A percentile compares a stretch with the other conserved stretches of the same genome.
Conservation (phyloP, 176 grass and related monocot species). For the Avena sativa region DNA sequence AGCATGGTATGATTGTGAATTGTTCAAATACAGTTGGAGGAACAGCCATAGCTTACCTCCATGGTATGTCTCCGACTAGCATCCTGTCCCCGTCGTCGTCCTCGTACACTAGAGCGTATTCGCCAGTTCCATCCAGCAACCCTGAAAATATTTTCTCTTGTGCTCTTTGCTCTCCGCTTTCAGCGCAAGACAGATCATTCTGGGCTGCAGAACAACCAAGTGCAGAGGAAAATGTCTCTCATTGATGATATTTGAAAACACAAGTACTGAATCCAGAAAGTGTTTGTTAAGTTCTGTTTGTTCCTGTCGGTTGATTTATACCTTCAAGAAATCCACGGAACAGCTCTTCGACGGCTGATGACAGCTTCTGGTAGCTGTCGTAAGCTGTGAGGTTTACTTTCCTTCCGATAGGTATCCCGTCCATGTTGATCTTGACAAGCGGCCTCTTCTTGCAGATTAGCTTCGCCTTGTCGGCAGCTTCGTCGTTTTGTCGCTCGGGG, state of each 20-base stretch:
- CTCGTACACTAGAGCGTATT: slow-evolving; percentile 82
- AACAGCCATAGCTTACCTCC: slow-evolving; percentile 65
- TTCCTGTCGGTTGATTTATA: too few relatives aligned
- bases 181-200: slow-evolving; percentile 53
- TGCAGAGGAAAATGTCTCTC: not conserved
- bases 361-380: slow-evolving; percentile 67
- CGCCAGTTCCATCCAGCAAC: slow-evolving; percentile 81
- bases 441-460: slow-evolving; percentile 52
- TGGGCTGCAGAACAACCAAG: slow-evolving; percentile 52
- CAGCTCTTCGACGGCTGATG: slow-evolving; percentile 64
- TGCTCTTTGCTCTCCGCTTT: slow-evolving; percentile 40
- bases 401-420: slow-evolving; percentile 93
- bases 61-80: slow-evolving; percentile 65
- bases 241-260: too few relatives aligned
- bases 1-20: not conserved
- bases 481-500: slow-evolving; percentile 50
- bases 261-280: too few relatives aligned
- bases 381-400: slow-evolving; percentile 72
- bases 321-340: slow-evolving; percentile 73
- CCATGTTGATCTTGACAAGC: slow-evolving; percentile 98
- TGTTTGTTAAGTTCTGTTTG: too few relatives aligned
- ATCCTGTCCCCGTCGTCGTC: slow-evolving; percentile 63
- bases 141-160: slow-evolving; percentile 72
- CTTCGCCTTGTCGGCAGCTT: slow-evolving; percentile 44
- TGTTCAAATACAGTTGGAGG: not conserved